Base-by-base conservation (phyloP, 176 grass and related monocot species). In the Thalia dealbata region DNA sequence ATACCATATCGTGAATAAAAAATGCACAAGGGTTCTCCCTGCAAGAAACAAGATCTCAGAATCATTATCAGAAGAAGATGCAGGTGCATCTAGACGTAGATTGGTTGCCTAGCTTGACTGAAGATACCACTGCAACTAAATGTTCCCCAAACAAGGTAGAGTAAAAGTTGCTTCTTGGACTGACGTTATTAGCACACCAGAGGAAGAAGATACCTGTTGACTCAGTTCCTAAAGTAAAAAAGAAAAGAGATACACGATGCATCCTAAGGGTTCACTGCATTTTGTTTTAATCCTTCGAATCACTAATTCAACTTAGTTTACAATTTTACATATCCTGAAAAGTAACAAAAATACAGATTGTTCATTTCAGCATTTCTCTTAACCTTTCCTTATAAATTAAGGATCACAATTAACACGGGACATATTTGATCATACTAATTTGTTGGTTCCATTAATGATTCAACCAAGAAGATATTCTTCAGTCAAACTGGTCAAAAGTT, bases 1-100 rank as follows among this genome's bases (percentile, higher is more conserved):
- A 99, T 99, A 77, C 95, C 95, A 22, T 99, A 99, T 55, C 88
- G 85, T n/a, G 90, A 95, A 69, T 95, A 95, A 72, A 99, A 99
- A 79, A 91, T 91, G 85, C 95, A 99, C 14, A 91, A 45, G 22
- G 79, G 80, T 85, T 99, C 95, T 44, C 95, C 95, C 95, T 99
- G 85, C 56, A 73, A 82, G 70, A 27, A 67, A 56, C 0, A 60
- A 27, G 50, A 61, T 61, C 55, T 41, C 64, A 76, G 30, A 65
- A 82, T 50, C 6, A 10, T 62, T n/a, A 35, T 58, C 16, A 64
- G 79, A 13, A 18, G n/a, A 58, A 70, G 11, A 59, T 74, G 60
- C 29, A 62, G 2, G 8, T 10, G 10, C 23, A 80, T 35, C 42
- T 29, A 63, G 26, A 1, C 68, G 50, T 25, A 43, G 61, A 69